Conservation (phyloP, 768 basidiomycete genomes). For the Chalciporus pseudorubinellus region DNA sequence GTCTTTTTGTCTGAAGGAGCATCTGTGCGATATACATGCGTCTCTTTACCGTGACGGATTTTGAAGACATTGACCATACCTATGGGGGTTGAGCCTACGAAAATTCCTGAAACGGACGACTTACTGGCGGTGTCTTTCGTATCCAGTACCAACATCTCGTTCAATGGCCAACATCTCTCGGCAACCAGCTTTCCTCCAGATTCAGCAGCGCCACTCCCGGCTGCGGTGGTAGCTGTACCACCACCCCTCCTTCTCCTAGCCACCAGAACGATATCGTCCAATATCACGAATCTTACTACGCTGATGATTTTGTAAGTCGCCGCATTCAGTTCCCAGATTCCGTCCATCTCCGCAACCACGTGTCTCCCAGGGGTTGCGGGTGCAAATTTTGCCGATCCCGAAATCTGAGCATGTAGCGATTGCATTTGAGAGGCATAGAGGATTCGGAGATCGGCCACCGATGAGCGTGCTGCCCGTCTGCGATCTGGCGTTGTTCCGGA, state of each 20-base stretch:
- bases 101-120: slow-evolving; percentile 21
- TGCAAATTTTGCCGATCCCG: slow-evolving; percentile 93
- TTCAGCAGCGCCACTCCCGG: slow-evolving; percentile 59
- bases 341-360: slow-evolving; percentile 81
- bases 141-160: slow-evolving; percentile 92
- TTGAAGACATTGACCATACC: slow-evolving; percentile 97
- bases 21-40: slow-evolving; percentile 90
- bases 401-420: slow-evolving; percentile 81
- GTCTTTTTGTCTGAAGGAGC: slow-evolving; percentile 79
- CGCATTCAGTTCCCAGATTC: slow-evolving; percentile 80
- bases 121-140: slow-evolving; percentile 91
- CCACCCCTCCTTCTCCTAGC: slow-evolving; percentile 69
- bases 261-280: slow-evolving; percentile 90
- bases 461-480: slow-evolving; percentile 73
- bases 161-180: slow-evolving; percentile 89
- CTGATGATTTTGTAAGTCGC: slow-evolving; percentile 94
- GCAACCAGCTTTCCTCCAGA: slow-evolving; percentile 78
- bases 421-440: slow-evolving; percentile 96
- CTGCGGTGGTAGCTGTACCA: slow-evolving; percentile 55
- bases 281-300: slow-evolving; percentile 82
- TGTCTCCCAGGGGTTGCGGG: slow-evolving; percentile 91
- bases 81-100: slow-evolving; percentile 20
- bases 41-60: slow-evolving; percentile 89
- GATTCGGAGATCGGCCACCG: slow-evolving; percentile 91
- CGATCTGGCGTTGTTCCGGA: slow-evolving; percentile 37